Base-by-base conservation (phyloP, 371 early-diverging fungal species). In the Thermomucor indicae-seudaticae region DNA sequence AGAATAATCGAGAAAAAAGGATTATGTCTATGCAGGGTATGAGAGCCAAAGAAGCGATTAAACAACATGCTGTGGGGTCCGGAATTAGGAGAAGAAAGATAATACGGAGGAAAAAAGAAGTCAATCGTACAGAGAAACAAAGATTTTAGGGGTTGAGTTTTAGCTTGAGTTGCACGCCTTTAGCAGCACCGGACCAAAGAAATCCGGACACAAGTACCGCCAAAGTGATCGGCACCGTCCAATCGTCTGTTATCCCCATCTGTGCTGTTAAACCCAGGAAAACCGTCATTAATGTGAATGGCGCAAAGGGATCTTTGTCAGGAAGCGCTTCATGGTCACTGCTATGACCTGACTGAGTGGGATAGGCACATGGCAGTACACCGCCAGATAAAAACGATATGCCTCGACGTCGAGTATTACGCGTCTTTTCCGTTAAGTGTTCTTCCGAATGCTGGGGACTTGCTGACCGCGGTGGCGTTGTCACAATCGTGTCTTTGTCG, bases 211-310 rank as follows among this genome's bases (percentile, higher is more conserved):
- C 71, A 29, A 72, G 48, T 20, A 62, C 64, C 6, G 72, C 70
- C 30, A 76, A 46, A 11, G 72, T 66, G 34, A 76, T 61, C 5
- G 77, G 77, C 7, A 72, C 51, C 6, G 71, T 76, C 77, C 77
- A 76, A 31, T 76, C 77, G 51, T 76, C 77, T 0, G 72, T 76
- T 35, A 76, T 49, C 5, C 71, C 69, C 38, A 70, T 39, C 34
- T 58, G 58, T 4, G 71, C 62, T 5, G 71, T 64, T 37, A 66
- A 47, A 7, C 66, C 67, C 25, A 76, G 50, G 12, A 66, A 47
- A 22, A 71, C 44, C 38, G 72, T 59, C 58, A 64, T 51, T 24
- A 58, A 39, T 19, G 67, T 62, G 47, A 76, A 66, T 23, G 64
- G 44, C 14, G 64, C 58, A 49, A 62, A 70, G 12, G 72, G 64